Evolutionary conservation across 164 flowering plant genomes (phyloP), one percentile per base, ranked within the genome.

Genomic region (Chloranthus sessilifolius): DNA sequence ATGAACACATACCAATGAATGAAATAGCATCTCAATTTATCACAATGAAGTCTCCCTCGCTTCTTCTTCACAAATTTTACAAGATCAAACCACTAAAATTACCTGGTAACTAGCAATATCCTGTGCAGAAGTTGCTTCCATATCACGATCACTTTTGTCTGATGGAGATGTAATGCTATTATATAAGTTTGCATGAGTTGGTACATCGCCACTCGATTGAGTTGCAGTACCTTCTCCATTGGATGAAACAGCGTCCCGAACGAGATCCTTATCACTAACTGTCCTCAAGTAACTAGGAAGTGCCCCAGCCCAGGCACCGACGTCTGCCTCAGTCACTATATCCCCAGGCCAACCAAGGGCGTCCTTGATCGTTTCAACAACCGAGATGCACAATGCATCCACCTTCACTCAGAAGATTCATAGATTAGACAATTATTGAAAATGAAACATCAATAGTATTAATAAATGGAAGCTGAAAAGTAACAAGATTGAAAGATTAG

Each of bases 71-170:
- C 33, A 25, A 45, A 25, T 22, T 41, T 20, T 41, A 0, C 7
- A 19, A 19, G 25, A 21, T 3, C 6, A 21, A 31, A 20, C 6
- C 17, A 43, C 3, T 12, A 31, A 31, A 24, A 21, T 27, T 71
- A 84, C 97, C 97, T 90, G 87, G 74, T 77, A 90, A 63, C 79
- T 82, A 49, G 85, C 91, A 66, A 84, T 78, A 46, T 84, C 82
- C 53, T 74, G 78, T 3, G 64, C 62, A 39, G 78, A 17, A 34
- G 34, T 66, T 52, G 64, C 36, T 61, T 74, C 61, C 29, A 60
- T 5, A 17, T 71, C 80, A n/a, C 43, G 56, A 43, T 62, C 63
- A 39, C 36, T 69, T 42, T 44, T 43, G 43, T 60, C 67, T 20
- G 56, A 23, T 26, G 59, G n/a, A 27, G 57, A 46, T 23, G 39